These are phyloP conservation scores for Pseudocercospora vitis DNA, from an alignment of 2,329 filamentous ascomycete genomes.

Conservation along the genomic window DNA sequence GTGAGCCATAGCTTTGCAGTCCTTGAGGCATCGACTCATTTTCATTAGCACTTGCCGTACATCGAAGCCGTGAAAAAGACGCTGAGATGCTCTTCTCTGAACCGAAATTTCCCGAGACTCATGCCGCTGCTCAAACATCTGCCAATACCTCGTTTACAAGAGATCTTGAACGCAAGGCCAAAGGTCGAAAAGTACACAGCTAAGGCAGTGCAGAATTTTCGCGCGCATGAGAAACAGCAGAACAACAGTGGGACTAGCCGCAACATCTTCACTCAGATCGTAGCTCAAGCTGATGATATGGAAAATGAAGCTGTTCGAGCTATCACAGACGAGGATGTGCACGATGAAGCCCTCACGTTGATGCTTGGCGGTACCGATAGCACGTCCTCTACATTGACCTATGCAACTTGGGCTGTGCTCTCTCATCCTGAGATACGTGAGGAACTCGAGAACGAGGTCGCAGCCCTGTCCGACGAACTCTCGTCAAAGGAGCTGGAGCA, in stretches of 20 bases:
- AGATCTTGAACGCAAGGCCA: slow-evolving; percentile 20
- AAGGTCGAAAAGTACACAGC: slow-evolving; percentile 23
- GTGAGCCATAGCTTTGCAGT: slow-evolving; percentile 3
- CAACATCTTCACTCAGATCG: slow-evolving; percentile 25
- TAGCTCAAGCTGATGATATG: slow-evolving; percentile 22
- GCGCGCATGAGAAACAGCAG: slow-evolving; percentile 11
- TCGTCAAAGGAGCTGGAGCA: slow-evolving; percentile 35
- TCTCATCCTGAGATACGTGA: slow-evolving; percentile 27
- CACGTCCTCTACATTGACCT: slow-evolving; percentile 34
- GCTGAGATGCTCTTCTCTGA: slow-evolving; percentile 19
- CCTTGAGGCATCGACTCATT: not conserved
- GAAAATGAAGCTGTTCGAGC: slow-evolving; percentile 17
- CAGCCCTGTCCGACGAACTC: slow-evolving; percentile 21
- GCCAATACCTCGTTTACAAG: slow-evolving; percentile 20
- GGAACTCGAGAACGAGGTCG: slow-evolving; percentile 29
- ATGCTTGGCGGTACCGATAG: slow-evolving; percentile 34
- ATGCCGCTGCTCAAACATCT: slow-evolving; percentile 22
- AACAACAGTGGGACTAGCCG: slow-evolving; percentile 5
- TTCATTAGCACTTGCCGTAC: slow-evolving; percentile 18
- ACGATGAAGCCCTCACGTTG: slow-evolving; percentile 29
- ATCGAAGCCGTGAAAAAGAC: slow-evolving; percentile 24
- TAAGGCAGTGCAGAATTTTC: slow-evolving; percentile 24
- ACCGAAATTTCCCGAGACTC: slow-evolving; percentile 23
- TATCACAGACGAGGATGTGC: slow-evolving; percentile 30
- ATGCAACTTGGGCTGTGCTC: slow-evolving; percentile 32